Conservation (phyloP, 202 grass and related monocot genomes). For the Musa balbisiana region DNA sequence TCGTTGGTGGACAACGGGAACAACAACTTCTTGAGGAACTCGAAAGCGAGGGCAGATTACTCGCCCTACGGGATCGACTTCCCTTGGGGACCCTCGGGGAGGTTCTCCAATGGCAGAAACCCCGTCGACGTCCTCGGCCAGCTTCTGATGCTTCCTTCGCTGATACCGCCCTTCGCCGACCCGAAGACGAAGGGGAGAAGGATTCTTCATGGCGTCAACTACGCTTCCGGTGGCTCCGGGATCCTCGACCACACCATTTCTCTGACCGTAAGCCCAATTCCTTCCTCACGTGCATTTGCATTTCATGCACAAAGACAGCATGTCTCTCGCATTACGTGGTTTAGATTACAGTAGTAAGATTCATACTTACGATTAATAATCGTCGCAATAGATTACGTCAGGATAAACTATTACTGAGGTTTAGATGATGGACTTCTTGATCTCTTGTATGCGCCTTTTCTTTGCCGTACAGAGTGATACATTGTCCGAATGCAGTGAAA, state of each 20-base stretch:
- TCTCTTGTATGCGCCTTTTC: too few relatives aligned
- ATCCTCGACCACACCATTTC: slow-evolving; percentile 51
- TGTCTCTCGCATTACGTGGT: neutral
- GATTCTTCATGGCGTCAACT: slow-evolving; percentile 45
- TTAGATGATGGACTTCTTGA: too few relatives aligned
- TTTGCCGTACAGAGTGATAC: too few relatives aligned
- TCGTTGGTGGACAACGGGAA: slow-evolving; percentile 72
- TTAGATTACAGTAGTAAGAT: neutral
- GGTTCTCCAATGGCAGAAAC: slow-evolving; percentile 71
- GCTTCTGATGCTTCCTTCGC: slow-evolving; percentile 35
- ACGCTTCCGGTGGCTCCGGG: slow-evolving; percentile 66
- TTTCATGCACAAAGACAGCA: too few relatives aligned
- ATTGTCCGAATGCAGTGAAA: too few relatives aligned
- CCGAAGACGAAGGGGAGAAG: slow-evolving; percentile 34
- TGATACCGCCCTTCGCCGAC: slow-evolving; percentile 48
- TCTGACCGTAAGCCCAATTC: slow-evolving; percentile 3
- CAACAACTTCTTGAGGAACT: slow-evolving; percentile 53
- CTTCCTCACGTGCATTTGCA: too few relatives aligned
- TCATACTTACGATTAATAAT: neutral
- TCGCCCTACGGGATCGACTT: slow-evolving; percentile 66
- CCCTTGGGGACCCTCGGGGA: slow-evolving; percentile 47
- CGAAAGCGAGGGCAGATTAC: slow-evolving; percentile 56
- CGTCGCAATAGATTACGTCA: too few relatives aligned
- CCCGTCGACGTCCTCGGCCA: slow-evolving; percentile 51
- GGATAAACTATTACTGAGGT: too few relatives aligned